Percentiles rank a stretch among this genome's conserved stretches.
Conservation (phyloP, 805 yeast genomes). For the Candida insectorum region DNA sequence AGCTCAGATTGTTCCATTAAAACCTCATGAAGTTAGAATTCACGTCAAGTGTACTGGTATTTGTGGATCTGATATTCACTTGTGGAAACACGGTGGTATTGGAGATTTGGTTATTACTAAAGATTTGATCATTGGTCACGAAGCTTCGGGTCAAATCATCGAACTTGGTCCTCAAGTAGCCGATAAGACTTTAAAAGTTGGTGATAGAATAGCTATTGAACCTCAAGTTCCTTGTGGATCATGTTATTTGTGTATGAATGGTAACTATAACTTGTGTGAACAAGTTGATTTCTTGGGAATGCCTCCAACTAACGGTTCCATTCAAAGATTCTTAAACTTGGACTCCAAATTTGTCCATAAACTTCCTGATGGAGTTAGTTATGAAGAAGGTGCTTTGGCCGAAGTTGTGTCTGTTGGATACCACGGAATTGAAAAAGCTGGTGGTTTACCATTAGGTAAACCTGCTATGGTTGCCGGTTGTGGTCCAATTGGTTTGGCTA, state of each 20-base stretch:
- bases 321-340: slow-evolving; percentile 16
- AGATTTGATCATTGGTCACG: slow-evolving; percentile 43
- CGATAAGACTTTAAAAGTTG: slow-evolving; percentile 35
- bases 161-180: slow-evolving; percentile 47
- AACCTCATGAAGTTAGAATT: slow-evolving; percentile 17
- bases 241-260: slow-evolving; percentile 19
- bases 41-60: slow-evolving; percentile 22
- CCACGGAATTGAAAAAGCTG: slow-evolving; percentile 20
- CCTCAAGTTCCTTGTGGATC: slow-evolving; percentile 55
- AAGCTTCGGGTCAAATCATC: slow-evolving; percentile 45
- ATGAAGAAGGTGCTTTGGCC: slow-evolving; percentile 25
- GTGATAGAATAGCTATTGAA: slow-evolving; percentile 51
- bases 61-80: slow-evolving; percentile 22
- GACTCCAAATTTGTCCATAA: slow-evolving; percentile 17
- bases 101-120: slow-evolving; percentile 32
- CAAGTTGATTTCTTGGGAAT: slow-evolving; percentile 16
- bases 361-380: slow-evolving; percentile 20
- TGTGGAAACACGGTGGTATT: slow-evolving; percentile 21
- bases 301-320: slow-evolving; percentile 16
- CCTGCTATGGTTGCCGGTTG: slow-evolving; percentile 22
- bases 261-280: slow-evolving; percentile 21
- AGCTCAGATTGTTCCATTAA: slow-evolving; percentile 12
- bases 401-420: slow-evolving; percentile 24
- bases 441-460: slow-evolving; percentile 16
- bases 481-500: slow-evolving; percentile 28